Conservation (phyloP, 1,284 basidiomycete species). For the Farysia itapuensis region DNA sequence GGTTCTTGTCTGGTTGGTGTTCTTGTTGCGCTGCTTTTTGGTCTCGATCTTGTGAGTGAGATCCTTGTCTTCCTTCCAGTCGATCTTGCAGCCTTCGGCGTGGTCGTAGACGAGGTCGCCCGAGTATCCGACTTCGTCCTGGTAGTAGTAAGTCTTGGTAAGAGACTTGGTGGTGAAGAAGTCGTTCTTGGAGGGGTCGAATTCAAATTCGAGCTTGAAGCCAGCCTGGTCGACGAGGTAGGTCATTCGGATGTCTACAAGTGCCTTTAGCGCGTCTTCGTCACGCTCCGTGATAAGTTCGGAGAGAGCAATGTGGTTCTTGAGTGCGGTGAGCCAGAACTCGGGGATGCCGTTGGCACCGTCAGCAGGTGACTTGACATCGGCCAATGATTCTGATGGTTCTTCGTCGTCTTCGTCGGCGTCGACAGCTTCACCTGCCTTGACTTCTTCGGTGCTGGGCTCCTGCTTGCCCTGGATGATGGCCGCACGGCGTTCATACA, state of each 20-base stretch:
- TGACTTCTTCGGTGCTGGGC: slow-evolving; percentile 80
- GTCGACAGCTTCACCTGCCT: slow-evolving; percentile 70
- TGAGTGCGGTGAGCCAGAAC: slow-evolving; percentile 95
- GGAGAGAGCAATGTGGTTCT: slow-evolving; percentile 82
- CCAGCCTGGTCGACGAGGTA: slow-evolving; percentile 76
- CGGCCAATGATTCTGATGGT: slow-evolving; percentile 60
- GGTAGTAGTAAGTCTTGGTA: slow-evolving; percentile 93
- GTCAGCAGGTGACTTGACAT: slow-evolving; percentile 60
- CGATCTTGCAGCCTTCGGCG: slow-evolving; percentile 84
- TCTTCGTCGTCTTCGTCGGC: slow-evolving; percentile 66
- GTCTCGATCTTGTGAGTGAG: slow-evolving; percentile 96
- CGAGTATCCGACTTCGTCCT: slow-evolving; percentile 83
- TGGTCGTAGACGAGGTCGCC: slow-evolving; percentile 95
- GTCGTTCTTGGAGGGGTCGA: slow-evolving; percentile 70
- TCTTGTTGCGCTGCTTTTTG: slow-evolving; percentile 97
- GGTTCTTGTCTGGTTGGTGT: slow-evolving; percentile 60
- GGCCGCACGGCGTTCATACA: slow-evolving; percentile 81
- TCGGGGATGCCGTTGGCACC: slow-evolving; percentile 76
- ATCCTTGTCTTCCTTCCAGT: slow-evolving; percentile 98
- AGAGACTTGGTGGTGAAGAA: slow-evolving; percentile 82
- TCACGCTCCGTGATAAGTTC: slow-evolving; percentile 93
- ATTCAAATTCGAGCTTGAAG: slow-evolving; percentile 86
- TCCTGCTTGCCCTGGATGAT: slow-evolving; percentile 78
- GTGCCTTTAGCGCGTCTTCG: slow-evolving; percentile 70
- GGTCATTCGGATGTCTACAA: slow-evolving; percentile 71